These are phyloP conservation scores for Punica granatum DNA, from an alignment of 345 rosid species.

Conservation along the genomic window DNA sequence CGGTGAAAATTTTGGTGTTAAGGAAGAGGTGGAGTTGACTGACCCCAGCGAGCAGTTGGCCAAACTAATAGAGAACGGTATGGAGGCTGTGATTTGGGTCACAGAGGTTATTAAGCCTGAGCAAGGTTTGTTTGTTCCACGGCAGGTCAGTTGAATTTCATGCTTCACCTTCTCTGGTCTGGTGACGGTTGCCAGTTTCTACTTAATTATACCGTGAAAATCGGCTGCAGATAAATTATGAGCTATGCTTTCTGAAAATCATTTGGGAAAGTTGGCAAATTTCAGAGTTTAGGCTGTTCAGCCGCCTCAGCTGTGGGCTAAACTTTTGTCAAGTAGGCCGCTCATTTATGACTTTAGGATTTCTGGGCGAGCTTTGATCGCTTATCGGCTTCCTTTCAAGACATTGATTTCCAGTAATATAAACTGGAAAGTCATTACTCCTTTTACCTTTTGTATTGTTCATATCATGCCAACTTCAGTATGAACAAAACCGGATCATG, in stretches of 20 bases:
- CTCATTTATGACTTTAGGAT: too few species aligned
- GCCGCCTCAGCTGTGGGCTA: not conserved
- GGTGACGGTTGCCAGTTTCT: not conserved
- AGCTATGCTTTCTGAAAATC: not conserved
- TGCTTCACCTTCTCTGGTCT: not conserved
- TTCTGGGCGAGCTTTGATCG: too few species aligned
- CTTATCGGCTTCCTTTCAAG: not conserved
- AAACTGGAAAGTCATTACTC: not conserved
- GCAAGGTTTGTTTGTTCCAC: too few species aligned
- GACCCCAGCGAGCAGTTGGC: slow-evolving; percentile 71
- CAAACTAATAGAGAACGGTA: slow-evolving; percentile 70
- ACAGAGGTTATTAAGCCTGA: slow-evolving; percentile 76
- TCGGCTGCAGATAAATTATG: not conserved
- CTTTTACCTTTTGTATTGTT: not conserved
- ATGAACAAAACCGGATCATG: not conserved
- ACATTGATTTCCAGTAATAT: not conserved
- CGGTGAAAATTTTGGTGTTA: slow-evolving; percentile 7
- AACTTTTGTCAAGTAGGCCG: not conserved
- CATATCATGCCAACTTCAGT: not conserved
- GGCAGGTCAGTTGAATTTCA: slow-evolving; percentile 24
- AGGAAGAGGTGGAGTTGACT: slow-evolving; percentile 89
- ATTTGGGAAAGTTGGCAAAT: not conserved
- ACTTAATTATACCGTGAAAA: not conserved
- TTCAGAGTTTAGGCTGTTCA: not conserved
- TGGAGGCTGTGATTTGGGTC: slow-evolving; percentile 80